Evolutionary conservation across 2,329 filamentous ascomycete genomes (phyloP).

Genomic region (Colletotrichum sp.): DNA sequence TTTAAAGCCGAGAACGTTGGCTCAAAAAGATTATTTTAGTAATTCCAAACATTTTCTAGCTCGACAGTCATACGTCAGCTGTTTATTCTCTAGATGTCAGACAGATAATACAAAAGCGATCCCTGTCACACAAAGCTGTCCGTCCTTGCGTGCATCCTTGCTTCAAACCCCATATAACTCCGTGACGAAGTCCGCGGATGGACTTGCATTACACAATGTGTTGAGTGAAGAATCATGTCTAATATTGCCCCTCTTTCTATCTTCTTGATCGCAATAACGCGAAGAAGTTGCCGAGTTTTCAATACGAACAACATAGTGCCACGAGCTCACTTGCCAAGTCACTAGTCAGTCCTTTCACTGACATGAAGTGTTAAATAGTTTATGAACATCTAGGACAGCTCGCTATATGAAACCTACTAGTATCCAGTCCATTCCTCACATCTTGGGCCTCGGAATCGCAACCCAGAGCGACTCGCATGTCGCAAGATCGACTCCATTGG

Average conservation of each 20-base stretch:
- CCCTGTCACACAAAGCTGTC: not conserved
- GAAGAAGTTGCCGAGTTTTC: not conserved
- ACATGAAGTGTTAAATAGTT: not conserved
- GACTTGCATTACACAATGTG: not conserved
- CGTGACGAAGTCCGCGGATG: not conserved
- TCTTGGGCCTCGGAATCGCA: not conserved
- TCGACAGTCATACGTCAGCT: conserved; percentile 24
- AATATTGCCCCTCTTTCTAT: not conserved
- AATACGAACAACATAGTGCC: rapidly evolving
- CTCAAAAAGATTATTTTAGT: not conserved
- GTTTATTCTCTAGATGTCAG: not conserved
- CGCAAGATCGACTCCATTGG: conserved; percentile 32
- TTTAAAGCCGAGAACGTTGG: not conserved
- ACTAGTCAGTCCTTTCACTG: not conserved
- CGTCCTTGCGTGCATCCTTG: not conserved
- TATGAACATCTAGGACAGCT: not conserved
- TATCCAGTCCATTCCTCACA: not conserved
- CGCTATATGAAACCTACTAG: not conserved
- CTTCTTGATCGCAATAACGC: not conserved
- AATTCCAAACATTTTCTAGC: not conserved
- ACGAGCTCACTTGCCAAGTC: not conserved
- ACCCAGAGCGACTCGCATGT: conserved; percentile 24
- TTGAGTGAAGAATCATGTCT: not conserved
- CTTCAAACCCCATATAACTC: no score
- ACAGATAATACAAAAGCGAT: not conserved